Base-by-base conservation (phyloP, 2,329 filamentous ascomycete genomes). In the Sphaerostilbella broomeana region DNA sequence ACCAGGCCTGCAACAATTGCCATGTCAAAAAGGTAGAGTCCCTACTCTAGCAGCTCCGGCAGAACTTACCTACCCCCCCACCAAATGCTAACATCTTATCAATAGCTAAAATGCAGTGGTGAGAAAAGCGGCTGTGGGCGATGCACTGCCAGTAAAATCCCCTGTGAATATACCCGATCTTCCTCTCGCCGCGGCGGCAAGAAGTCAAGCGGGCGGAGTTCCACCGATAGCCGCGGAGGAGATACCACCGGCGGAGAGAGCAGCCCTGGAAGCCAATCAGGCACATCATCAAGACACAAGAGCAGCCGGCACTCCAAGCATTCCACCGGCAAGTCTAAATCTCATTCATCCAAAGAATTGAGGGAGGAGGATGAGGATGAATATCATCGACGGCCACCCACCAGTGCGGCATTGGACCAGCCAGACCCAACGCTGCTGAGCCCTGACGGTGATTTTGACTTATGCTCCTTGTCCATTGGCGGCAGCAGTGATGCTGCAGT, bases 1-100 rank as follows among this genome's bases (percentile, higher is more conserved):
- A 64, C 44, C 60, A 63, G 43, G 62, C 61, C 3, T 64, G 62
- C 47, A 56, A 61, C 32, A 51, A 59, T 19, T 64, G 62, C 35
- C 60, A 64, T 32, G 57, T 61, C 47, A 64, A 64, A 40, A 64
- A 64, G 54, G 61, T 63, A 48, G 7, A 47, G 10, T 10, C 25
- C 6, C 6, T 22, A 24, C 8, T 12, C 17, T n/a, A 13, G 21
- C 16, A 3, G 9, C 22, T 8, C 12, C 8, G 25, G 26, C 8
- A 12, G 15, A 37, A 18, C 3, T n/a, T 10, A 11, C 15, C n/a
- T 11, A 5, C 7, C 18, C 21, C 16, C 31, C 38, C 40, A 41
- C 31, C 32, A 19, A 39, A 24, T 21, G 6, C 20, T 20, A 24
- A 40, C n/a, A 13, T 17, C 26, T 18, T 11, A 4, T 11, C 26